A percentile compares a stretch with the other conserved stretches of the same genome.
phyloP scores from a whole-genome alignment of 306 rosid genomes.

The Oxytropis ochrocephala region DNA sequence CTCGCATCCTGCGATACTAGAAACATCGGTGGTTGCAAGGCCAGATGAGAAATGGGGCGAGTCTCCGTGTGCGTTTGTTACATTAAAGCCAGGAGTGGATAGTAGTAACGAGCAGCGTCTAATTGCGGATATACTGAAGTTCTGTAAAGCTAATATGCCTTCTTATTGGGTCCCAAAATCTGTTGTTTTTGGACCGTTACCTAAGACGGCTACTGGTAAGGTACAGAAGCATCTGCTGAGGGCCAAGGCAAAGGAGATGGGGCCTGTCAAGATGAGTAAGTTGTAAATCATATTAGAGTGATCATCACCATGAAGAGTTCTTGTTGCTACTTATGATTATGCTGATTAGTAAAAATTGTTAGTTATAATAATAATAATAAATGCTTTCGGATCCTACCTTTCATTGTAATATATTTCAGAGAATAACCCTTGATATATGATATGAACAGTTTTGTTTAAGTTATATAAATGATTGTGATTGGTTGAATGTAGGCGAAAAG shows the following conservation, averaged over 20 bases:
- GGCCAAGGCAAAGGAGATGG: slow-evolving; percentile 62
- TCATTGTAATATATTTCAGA: not conserved
- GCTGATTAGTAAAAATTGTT: not conserved
- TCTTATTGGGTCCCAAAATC: slow-evolving; percentile 75
- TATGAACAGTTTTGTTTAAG: not conserved
- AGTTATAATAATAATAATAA: not conserved
- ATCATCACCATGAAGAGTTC: not conserved
- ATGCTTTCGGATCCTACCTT: not conserved
- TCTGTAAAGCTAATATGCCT: slow-evolving; percentile 75
- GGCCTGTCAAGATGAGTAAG: slow-evolving; percentile 45
- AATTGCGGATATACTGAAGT: slow-evolving; percentile 61
- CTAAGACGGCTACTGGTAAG: slow-evolving; percentile 32
- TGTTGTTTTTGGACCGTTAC: slow-evolving; percentile 23
- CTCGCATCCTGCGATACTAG: slow-evolving; percentile 60
- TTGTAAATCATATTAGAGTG: not conserved
- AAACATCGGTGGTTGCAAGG: slow-evolving; percentile 81
- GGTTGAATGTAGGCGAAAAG: too few species aligned
- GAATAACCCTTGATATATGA: not conserved
- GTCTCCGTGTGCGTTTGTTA: slow-evolving; percentile 56
- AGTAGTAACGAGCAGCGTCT: slow-evolving; percentile 41
- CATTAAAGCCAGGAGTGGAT: slow-evolving; percentile 50
- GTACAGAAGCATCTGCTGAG: slow-evolving; percentile 81
- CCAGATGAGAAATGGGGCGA: slow-evolving; percentile 91
- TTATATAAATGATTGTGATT: not conserved
- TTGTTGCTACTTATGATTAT: not conserved